phyloP scores from a whole-genome alignment of 2,329 filamentous ascomycete genomes.

The Neofusicoccum umdonicola region DNA sequence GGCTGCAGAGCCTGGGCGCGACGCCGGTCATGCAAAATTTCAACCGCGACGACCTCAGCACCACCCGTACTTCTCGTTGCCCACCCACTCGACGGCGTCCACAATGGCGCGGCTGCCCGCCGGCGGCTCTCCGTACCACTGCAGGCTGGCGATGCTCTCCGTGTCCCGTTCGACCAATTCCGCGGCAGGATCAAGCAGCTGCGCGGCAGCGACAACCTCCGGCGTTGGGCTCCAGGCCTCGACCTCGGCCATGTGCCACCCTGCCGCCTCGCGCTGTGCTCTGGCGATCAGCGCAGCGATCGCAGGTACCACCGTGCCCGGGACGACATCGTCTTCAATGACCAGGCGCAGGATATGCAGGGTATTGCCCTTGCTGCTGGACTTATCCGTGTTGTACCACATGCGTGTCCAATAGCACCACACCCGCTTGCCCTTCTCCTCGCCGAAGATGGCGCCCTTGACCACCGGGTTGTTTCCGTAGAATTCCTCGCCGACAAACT shows the following conservation, averaged over 20 bases:
- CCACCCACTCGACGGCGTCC: conserved; percentile 65
- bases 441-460: conserved; percentile 67
- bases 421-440: conserved; percentile 53
- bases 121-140: conserved; percentile 61
- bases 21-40: background rate
- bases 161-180: conserved; percentile 58
- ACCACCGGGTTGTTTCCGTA: conserved; percentile 57
- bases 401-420: conserved; percentile 73
- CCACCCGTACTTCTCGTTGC: conserved; percentile 77
- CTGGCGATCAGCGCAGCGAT: conserved; percentile 64
- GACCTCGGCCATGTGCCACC: conserved; percentile 69
- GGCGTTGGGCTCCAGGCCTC: conserved; percentile 80
- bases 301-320: conserved; percentile 41
- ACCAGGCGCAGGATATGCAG: conserved; percentile 69
- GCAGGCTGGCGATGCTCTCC: conserved; percentile 68
- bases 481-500: conserved; percentile 68
- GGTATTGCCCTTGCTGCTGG: conserved; percentile 60
- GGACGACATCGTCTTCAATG: conserved; percentile 35
- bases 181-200: conserved; percentile 46
- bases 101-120: conserved; percentile 42
- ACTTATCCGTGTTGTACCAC: conserved; percentile 57
- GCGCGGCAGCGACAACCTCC: conserved; percentile 42
- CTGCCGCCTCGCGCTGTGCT: conserved; percentile 67
- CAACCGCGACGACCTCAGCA: conserved; percentile 50
- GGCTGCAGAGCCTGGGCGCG: background rate